phyloP scores from a whole-genome alignment of 192 early-diverging fungal genomes.

The Coemansia sp. region DNA sequence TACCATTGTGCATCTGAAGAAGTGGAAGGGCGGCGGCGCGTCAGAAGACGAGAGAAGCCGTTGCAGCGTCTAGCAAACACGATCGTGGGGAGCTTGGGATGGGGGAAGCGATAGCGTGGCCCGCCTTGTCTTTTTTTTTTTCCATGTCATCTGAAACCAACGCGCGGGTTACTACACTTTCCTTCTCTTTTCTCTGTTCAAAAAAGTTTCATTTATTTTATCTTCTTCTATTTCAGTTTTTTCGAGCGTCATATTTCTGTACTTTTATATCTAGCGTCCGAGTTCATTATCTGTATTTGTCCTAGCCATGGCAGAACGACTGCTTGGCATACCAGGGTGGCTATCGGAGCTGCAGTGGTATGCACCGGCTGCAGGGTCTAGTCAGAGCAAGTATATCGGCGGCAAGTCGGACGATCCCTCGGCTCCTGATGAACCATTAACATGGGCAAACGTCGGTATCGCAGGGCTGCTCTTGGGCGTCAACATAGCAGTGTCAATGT shows the following conservation, averaged over 20 bases:
- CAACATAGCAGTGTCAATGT: constrained; percentile 62
- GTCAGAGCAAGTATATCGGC: background rate
- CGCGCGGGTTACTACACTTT: constrained; percentile 3
- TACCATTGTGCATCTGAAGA: constrained; percentile 29
- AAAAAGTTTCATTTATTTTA: background rate
- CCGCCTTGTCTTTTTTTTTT: background rate
- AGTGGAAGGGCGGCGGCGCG: constrained; percentile 22
- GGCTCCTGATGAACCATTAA: constrained; percentile 37
- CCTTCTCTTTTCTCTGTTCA: background rate
- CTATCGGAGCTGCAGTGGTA: constrained; percentile 33
- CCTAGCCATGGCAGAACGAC: background rate
- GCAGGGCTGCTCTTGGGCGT: constrained; percentile 62
- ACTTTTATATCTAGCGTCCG: background rate
- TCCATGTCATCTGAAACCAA: background rate
- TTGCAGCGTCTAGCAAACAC: background rate
- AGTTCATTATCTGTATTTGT: background rate
- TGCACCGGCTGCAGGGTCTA: constrained; percentile 8
- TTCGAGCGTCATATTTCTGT: constrained; percentile 2
- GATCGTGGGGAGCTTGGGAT: background rate
- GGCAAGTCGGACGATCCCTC: constrained; percentile 29
- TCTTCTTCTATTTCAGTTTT: background rate
- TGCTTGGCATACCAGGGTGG: constrained; percentile 16
- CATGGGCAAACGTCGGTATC: constrained; percentile 59
- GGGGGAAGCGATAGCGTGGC: constrained; percentile 1
- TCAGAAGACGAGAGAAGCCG: constrained; percentile 5